These are phyloP conservation scores for Coemansia javaensis DNA, from an alignment of 192 early-diverging fungal genomes.

Conservation along the genomic window DNA sequence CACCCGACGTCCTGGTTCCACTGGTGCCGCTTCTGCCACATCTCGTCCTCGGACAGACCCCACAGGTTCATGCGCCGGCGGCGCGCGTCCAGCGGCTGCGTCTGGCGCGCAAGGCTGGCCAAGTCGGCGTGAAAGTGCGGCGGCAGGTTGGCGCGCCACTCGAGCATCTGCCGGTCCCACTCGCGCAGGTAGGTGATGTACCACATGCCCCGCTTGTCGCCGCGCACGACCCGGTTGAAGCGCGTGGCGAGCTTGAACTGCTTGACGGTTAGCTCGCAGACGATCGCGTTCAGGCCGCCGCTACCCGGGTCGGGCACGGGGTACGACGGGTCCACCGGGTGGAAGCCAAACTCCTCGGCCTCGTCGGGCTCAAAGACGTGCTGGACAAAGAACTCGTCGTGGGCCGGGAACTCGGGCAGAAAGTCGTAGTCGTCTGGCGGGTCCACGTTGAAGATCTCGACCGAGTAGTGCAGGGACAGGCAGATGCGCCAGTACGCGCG, in stretches of 20 bases:
- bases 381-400: constrained; percentile 40
- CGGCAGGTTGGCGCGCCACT: constrained; percentile 42
- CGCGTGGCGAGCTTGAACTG: constrained; percentile 49
- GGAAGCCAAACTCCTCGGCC: constrained; percentile 40
- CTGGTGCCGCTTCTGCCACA: constrained; percentile 50
- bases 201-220: constrained; percentile 30
- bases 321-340: constrained; percentile 25
- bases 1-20: constrained; percentile 46
- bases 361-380: constrained; percentile 42
- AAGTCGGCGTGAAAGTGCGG: constrained; percentile 27
- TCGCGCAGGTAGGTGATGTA: constrained; percentile 45
- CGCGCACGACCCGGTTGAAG: constrained; percentile 45
- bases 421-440: constrained; percentile 49
- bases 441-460: constrained; percentile 48
- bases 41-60: constrained; percentile 45
- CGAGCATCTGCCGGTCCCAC: constrained; percentile 51
- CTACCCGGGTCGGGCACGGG: constrained; percentile 11
- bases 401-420: constrained; percentile 40
- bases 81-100: constrained; percentile 38
- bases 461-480: constrained; percentile 35
- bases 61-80: constrained; percentile 39
- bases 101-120: constrained; percentile 28
- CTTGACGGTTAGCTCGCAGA: constrained; percentile 39
- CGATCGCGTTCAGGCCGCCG: constrained; percentile 30
- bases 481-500: constrained; percentile 47